phyloP scores from a whole-genome alignment of 208 protist genomes.

The Dictyostelium gargantuum region DNA sequence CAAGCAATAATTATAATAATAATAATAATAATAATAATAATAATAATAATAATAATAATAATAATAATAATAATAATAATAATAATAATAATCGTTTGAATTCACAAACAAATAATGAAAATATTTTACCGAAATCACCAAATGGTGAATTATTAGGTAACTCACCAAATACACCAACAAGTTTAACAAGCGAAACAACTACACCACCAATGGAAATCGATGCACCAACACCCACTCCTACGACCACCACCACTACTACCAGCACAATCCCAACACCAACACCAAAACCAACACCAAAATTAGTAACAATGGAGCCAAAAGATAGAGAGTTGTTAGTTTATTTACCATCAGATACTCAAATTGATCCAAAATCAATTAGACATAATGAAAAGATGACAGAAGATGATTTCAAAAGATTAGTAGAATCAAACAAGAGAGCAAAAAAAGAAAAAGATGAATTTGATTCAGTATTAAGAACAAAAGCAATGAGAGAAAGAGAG shows the following conservation, averaged over 20 bases:
- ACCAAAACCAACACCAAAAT: background rate
- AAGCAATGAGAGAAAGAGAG: constrained; percentile 42
- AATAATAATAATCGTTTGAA: too few relatives aligned
- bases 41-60: background rate
- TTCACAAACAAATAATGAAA: background rate
- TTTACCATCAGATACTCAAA: background rate
- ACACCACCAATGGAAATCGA: background rate
- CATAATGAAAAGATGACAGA: constrained; percentile 23
- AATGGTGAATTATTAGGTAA: background rate
- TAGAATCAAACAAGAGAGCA: constrained; percentile 22
- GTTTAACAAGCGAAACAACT: background rate
- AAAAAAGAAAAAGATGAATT: constrained; percentile 25
- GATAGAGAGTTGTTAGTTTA: constrained; percentile 33
- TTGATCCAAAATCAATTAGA: constrained; percentile 16
- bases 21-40: background rate
- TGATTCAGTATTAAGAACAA: constrained; percentile 38
- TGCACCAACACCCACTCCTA: background rate
- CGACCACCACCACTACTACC: background rate
- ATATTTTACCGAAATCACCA: background rate
- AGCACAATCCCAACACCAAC: background rate
- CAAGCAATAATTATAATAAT: background rate
- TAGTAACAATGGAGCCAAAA: background rate
- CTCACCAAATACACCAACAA: background rate
- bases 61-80: background rate
- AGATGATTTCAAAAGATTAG: constrained; percentile 53